phyloP scores from a whole-genome alignment of 768 basidiomycete genomes.

The Termitomyces sp. region DNA sequence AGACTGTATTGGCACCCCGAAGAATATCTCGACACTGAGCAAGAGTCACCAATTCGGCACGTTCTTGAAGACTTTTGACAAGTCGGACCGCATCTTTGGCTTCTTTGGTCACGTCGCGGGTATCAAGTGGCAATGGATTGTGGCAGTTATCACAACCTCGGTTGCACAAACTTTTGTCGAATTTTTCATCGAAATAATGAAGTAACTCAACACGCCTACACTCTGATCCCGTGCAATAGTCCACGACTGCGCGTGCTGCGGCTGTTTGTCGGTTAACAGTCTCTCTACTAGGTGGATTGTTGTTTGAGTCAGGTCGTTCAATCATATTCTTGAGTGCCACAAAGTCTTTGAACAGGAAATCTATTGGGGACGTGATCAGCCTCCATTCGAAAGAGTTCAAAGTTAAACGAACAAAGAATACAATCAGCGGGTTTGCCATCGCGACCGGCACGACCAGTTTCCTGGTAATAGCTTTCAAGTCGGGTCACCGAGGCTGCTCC shows the following conservation, averaged over 20 bases:
- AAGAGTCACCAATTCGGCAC: constrained; percentile 52
- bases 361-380: constrained; percentile 30
- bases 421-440: constrained; percentile 84
- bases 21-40: constrained; percentile 56
- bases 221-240: constrained; percentile 77
- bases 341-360: constrained; percentile 60
- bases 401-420: constrained; percentile 62
- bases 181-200: constrained; percentile 81
- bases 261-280: constrained; percentile 65
- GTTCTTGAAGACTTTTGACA: constrained; percentile 37
- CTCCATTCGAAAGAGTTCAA: not conserved
- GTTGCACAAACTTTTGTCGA: constrained; percentile 60
- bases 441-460: constrained; percentile 94
- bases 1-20: constrained; percentile 51
- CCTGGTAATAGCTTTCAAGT: constrained; percentile 73
- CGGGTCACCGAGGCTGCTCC: constrained; percentile 1
- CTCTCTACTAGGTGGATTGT: constrained; percentile 31
- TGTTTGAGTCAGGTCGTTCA: constrained; percentile 42
- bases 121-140: constrained; percentile 35
- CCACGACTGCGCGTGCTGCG: constrained; percentile 62
- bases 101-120: constrained; percentile 54
- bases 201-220: constrained; percentile 89
- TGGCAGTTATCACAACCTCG: constrained; percentile 82
- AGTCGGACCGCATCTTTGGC: constrained; percentile 55
- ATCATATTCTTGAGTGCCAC: constrained; percentile 55